These are phyloP conservation scores for Lippia alba DNA, from an alignment of 305 asterid genomes.

Conservation along the genomic window DNA sequence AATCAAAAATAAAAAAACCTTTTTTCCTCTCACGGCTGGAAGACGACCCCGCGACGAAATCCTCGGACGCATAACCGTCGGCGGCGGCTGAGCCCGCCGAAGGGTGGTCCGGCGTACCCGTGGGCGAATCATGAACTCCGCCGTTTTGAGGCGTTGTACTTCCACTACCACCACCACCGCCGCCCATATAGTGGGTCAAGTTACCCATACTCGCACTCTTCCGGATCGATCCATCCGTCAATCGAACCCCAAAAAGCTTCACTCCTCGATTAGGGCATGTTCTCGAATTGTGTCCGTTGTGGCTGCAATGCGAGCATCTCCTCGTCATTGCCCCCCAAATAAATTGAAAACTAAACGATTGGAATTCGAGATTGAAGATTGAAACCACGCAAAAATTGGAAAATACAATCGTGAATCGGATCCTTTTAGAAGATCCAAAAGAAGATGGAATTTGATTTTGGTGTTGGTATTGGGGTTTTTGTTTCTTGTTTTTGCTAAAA, in stretches of 20 bases:
- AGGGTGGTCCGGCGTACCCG: conserved; percentile 87
- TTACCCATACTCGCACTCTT: conserved; percentile 99
- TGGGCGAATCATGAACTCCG: conserved; percentile 69
- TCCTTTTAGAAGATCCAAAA: conserved; percentile 45
- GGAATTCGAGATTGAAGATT: background rate
- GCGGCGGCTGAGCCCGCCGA: conserved; percentile 66
- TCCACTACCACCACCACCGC: conserved; percentile 53
- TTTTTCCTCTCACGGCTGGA: conserved; percentile 93
- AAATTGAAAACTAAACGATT: background rate
- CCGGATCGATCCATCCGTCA: conserved; percentile 97
- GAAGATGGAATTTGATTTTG: conserved; percentile 5
- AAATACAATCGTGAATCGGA: conserved; percentile 23
- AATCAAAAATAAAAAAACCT: conserved; percentile 41
- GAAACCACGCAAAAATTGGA: conserved; percentile 5
- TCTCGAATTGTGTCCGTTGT: conserved; percentile 96
- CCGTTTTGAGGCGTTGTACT: conserved; percentile 64
- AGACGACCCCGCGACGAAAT: conserved; percentile 90
- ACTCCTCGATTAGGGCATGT: conserved; percentile 99
- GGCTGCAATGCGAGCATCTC: conserved; percentile 98
- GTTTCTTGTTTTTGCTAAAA: conserved; percentile 4
- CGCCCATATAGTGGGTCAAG: conserved; percentile 77
- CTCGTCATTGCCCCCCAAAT: conserved; percentile 67
- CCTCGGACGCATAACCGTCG: conserved; percentile 96
- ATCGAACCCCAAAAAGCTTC: conserved; percentile 94
- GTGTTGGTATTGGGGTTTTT: background rate